Evolutionary conservation across 2,329 filamentous ascomycete genomes (phyloP), one percentile per base, ranked within the genome.

Genomic region (Aspergillus neotritici): DNA sequence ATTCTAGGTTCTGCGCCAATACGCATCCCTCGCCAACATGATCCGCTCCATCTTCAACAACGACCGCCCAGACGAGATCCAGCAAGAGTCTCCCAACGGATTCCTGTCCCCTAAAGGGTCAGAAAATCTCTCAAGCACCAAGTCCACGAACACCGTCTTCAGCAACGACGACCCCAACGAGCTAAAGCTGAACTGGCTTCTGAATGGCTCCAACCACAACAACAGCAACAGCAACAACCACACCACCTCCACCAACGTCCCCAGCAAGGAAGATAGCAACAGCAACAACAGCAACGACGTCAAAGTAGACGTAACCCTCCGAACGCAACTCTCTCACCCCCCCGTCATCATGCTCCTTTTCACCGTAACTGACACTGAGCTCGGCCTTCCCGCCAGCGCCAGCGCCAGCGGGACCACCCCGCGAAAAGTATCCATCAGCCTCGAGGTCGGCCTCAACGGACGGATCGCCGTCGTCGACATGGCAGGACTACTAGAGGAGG

Each of bases 111-210:
- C 21, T 6, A 25, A 25, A 8, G 21, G 7, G 7, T 25, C 21
- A 4, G 21, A 25, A 5, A 25, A 25, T 25, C 21, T 3, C 7
- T 9, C 21, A 25, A 9, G 6, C 21, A 25, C 21, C 21, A 25
- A 25, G 21, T 8, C 21, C 7, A 25, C 21, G 6, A 25, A 25
- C 21, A 56, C 55, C 12, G 48, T 55, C 1, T 40, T 66, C 31
- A 70, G 77, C 50, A 68, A 77, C 41, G 56, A 64, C 17, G 61
- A 68, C 31, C 56, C 61, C 4, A 62, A 61, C 14, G 57, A 66
- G 12, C 69, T 71, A 1, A 83, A 86, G 57, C 77, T 81, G 45
- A 67, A 73, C 14, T 73, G 71, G 10, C 72, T 91, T 13, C 70
- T 70, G 16, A 50, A 51, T 15, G 48, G 45, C 2, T 40, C 41